Conservation (phyloP, 2,329 filamentous ascomycete genomes). For the Moelleriella libera region DNA sequence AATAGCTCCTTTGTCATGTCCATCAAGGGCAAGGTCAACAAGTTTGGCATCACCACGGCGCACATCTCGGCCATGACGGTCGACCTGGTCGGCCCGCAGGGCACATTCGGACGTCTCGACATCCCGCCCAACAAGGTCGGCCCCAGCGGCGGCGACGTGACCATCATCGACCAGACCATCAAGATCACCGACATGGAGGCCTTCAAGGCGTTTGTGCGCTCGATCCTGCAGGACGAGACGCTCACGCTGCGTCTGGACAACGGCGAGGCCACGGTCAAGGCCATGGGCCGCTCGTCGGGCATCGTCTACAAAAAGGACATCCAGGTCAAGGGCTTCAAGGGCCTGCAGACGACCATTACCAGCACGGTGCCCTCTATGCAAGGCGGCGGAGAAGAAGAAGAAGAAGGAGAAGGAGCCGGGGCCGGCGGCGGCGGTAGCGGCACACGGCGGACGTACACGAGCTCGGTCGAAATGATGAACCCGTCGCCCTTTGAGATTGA, state of each 20-base stretch:
- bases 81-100: neutral
- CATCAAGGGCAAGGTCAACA: neutral
- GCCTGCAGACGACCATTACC: neutral
- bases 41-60: slow-evolving; percentile 1
- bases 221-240: neutral
- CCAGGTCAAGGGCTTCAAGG: neutral
- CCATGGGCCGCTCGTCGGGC: neutral
- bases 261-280: neutral
- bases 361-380: neutral
- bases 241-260: neutral
- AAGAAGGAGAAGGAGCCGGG: neutral
- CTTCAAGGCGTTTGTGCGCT: slow-evolving; percentile 1
- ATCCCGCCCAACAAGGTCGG: neutral
- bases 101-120: neutral
- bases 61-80: slow-evolving; percentile 1
- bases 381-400: neutral
- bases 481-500: slow-evolving; percentile 1
- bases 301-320: slow-evolving; percentile 1
- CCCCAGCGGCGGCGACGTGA: neutral
- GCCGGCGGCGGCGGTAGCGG: too few relatives aligned
- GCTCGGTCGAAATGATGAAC: neutral
- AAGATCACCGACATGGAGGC: neutral
- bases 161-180: neutral
- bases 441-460: neutral
- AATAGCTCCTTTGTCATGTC: neutral